Evolutionary conservation across 2,329 filamentous ascomycete genomes (phyloP), one percentile per base, ranked within the genome.

Genomic region (Colletotrichum eleusines): DNA sequence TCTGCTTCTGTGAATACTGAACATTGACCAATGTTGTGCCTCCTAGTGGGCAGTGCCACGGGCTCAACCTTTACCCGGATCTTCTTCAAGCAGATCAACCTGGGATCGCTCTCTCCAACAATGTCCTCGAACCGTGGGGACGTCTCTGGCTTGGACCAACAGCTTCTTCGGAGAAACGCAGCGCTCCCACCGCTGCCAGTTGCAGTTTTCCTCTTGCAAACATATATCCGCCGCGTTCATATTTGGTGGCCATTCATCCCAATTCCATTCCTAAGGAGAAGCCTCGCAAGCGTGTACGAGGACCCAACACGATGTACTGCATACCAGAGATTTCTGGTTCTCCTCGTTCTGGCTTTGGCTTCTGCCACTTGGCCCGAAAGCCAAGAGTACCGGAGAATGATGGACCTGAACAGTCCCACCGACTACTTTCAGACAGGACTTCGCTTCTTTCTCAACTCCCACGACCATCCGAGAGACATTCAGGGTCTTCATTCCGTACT

Each of bases 231-330:
- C 28, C 69, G 69, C 2, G 59, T 77, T n/a, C 76, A 77, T n/a
- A 35, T 64, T 3, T 77, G 76, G 75, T 77, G 76, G 76, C 76
- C 76, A 2, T 69, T 77, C n/a, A 50, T 77, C 3, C 71, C 66
- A 18, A 72, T 77, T n/a, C 74, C 72, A 0, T 28, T 55, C 4
- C 57, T 76, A 20, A 63, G 75, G 31, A n/a, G 53, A 11, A 62
- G 55, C 6, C 63, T 76, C 23, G 46, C 66, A 40, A 16, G 18
- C 3, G 44, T 76, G 0, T 76, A 76, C 42, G 63, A 72, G 12
- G 66, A 72, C 2, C 75, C 73, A 0, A 44, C 51, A 5, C 54
- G 63, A 31, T 73, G 69, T 50, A 73, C 61, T 16, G 59, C 69
- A 5, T 46, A 55, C 7, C 73, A 76, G 8, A 74, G 72, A 33